Evolutionary conservation across 805 yeast genomes (phyloP), one percentile per base, ranked within the genome.

Genomic region (Metschnikowia lochheadii): DNA sequence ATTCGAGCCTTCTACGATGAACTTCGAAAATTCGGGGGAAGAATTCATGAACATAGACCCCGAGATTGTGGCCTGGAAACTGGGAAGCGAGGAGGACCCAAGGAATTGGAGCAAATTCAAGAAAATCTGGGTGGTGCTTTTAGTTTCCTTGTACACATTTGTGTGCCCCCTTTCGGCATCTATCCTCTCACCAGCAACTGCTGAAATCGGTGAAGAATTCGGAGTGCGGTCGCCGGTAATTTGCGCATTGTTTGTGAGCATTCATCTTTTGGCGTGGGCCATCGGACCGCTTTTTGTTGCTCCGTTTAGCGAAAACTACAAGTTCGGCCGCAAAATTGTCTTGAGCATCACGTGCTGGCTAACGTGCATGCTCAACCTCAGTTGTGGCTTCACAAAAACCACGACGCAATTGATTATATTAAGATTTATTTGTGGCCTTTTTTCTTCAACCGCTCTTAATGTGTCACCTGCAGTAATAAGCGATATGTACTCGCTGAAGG

Each of bases 121-220:
- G 11, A 71, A 70, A 44, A 50, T 60, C 5, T 49, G 50, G 18
- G 59, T 63, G 20, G 56, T 64, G 31, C 56, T 52, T 5, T 52
- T 70, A 38, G 75, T 70, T 1, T 65, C 73, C 0, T 47, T 69
- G 17, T 71, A 69, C 54, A 68, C 75, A 3, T 61, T 72, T 43
- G 62, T 71, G 6, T 67, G 75, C 2, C 75, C 76, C 11, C 69
- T 72, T 68, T 70, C 75, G 3, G 70, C 75, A 6, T 69, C 76
- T 6, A 69, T 72, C 46, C 54, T 65, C 21, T 68, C 74, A 2
- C 76, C 76, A 0, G 75, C 76, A 2, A 59, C 66, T 53, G 41
- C 60, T 17, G 57, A 58, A 31, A 60, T 72, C 6, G 58, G 69
- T 1, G 45, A 47, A 5, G 73, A 69, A 3, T 66, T 72, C 33